These are phyloP conservation scores for Selaginella moellendorffii DNA, from an alignment of 75 land plant genomes.

Conservation along the genomic window DNA sequence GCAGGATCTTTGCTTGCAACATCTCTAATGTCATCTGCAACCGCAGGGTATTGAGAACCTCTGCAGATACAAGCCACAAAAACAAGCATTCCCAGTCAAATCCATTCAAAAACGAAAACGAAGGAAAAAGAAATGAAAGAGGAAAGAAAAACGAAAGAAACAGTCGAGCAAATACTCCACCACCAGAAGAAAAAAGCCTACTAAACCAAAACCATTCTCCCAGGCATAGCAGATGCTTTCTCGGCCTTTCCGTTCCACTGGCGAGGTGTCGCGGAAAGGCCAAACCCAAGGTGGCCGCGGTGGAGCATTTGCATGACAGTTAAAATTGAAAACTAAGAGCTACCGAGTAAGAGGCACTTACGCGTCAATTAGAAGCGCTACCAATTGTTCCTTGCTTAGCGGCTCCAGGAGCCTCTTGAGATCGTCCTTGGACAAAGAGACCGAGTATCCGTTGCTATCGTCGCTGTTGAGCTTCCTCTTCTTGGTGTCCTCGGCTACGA, in stretches of 20 bases:
- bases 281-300: background rate
- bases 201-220: too few species aligned
- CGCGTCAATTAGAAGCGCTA: slow-evolving; percentile 47
- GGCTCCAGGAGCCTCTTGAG: slow-evolving; percentile 53
- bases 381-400: slow-evolving; percentile 54
- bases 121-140: too few species aligned
- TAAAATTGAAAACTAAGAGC: background rate
- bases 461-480: slow-evolving; percentile 52
- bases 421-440: slow-evolving; percentile 22
- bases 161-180: background rate
- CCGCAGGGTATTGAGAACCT: slow-evolving; percentile 60
- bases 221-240: background rate
- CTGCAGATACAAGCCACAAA: slow-evolving; percentile 33
- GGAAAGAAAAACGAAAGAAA: background rate
- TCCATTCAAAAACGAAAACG: slow-evolving; percentile 16
- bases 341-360: slow-evolving; percentile 14
- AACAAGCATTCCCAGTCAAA: slow-evolving; percentile 50
- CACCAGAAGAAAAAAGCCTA: background rate
- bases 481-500: slow-evolving; percentile 24
- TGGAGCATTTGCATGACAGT: background rate
- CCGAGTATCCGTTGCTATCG: slow-evolving; percentile 11
- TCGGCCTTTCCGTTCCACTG: background rate
- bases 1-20: slow-evolving; percentile 75
- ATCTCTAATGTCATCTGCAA: slow-evolving; percentile 76
- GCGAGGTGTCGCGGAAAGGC: background rate